Base-by-base conservation (phyloP, 441 rosid genomes). In the Pelargonium myrrhifolium region DNA sequence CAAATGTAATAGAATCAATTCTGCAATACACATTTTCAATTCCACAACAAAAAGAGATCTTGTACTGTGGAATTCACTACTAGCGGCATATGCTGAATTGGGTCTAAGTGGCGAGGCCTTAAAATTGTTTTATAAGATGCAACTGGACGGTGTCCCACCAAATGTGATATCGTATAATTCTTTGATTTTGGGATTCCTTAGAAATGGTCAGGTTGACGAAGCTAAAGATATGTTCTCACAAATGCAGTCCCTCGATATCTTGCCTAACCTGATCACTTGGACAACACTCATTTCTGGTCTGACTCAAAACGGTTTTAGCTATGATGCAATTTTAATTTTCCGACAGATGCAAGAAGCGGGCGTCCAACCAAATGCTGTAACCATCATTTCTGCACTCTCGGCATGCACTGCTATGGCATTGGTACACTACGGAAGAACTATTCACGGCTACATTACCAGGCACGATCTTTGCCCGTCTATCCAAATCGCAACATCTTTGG, bases 81-180 rank as follows among this genome's bases (percentile, higher is more conserved):
- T 87, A 70, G 74, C 86, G 68, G 87, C 87, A 10, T 92, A 83
- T 79, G 93, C 87, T 43, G 86, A 84, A 66, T 65, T 78, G 53
- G 87, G 91, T 60, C 65, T 61, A 20, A 81, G 81, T 40, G 85
- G 83, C 0, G 88, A 89, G 77, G 85, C 87, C 64, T 77, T 86
- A 77, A 88, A 78, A 76, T 79, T 88, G 74, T 89, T 92, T 74
- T 83, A 83, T 77, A 77, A 82, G 73, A 92, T 89, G 98, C 89
- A 88, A 73, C 75, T 88, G 69, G 85, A 88, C 39, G 76, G 89
- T 64, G 80, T 85, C 21, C 85, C 87, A 9, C 92, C 83, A 14
- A 82, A 87, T 76, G 77, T 76, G 72, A 70, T 84, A 9, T 80
- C 94, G 6, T 92, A 93, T 93, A 92, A 87, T 75, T 83, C 86